These are phyloP conservation scores for Brassica cretica DNA, from an alignment of 345 rosid species.

Conservation along the genomic window DNA sequence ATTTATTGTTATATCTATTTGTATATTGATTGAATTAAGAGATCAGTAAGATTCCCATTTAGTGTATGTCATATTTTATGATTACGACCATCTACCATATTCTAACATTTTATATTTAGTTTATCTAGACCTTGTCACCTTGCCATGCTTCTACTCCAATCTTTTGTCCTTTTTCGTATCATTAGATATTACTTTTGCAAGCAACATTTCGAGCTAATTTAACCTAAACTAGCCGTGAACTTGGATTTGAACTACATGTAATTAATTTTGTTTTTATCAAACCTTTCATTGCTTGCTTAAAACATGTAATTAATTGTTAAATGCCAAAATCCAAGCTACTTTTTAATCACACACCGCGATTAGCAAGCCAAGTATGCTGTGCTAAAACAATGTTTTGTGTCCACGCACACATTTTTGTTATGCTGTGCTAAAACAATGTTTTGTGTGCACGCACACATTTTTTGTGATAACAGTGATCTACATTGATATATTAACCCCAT, in stretches of 20 bases:
- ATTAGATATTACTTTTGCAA: slow-evolving; percentile 46
- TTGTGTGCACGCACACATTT: background rate
- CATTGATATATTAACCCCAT: slow-evolving; percentile 5
- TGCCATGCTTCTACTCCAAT: slow-evolving; percentile 67
- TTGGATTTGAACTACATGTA: slow-evolving; percentile 1
- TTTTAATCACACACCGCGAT: background rate
- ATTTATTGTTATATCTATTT: slow-evolving; percentile 5
- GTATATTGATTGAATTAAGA: slow-evolving; percentile 16
- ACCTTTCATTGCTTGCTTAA: too few species aligned
- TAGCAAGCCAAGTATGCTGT: background rate
- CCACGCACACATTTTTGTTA: background rate
- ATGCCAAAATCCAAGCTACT: background rate
- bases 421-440: background rate
- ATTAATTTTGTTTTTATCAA: too few species aligned
- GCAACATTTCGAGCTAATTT: slow-evolving; percentile 26
- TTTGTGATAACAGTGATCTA: background rate
- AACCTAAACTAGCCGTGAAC: background rate
- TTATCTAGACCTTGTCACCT: slow-evolving; percentile 53
- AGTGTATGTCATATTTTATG: slow-evolving; percentile 18
- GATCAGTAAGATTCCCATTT: slow-evolving; percentile 30
- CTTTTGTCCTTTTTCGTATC: slow-evolving; percentile 27
- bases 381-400: background rate
- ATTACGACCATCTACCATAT: slow-evolving; percentile 33
- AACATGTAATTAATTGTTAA: background rate
- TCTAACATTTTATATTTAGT: slow-evolving; percentile 6